Conservation (phyloP, 2,329 filamentous ascomycete species). For the Aspergillus sojae region DNA sequence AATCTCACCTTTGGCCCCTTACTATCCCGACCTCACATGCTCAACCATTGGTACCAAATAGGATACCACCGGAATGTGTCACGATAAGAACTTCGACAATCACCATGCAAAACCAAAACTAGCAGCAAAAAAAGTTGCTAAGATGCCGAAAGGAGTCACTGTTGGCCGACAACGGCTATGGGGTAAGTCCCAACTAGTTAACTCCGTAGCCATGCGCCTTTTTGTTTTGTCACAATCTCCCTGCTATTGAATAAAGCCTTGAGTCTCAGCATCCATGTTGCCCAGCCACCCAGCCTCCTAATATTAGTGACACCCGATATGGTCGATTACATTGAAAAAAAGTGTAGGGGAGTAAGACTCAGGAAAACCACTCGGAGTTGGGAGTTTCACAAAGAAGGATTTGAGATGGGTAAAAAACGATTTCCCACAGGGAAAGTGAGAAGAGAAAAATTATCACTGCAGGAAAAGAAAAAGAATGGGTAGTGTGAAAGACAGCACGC, state of each 20-base stretch:
- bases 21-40: conserved; percentile 1
- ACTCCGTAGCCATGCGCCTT: conserved; percentile 17
- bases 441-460: not conserved
- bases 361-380: not conserved
- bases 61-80: not conserved
- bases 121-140: not conserved
- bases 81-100: not conserved
- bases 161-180: conserved; percentile 5
- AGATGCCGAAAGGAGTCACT: not conserved
- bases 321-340: not conserved
- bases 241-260: conserved; percentile 8
- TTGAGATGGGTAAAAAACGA: not conserved
- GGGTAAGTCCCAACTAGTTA: conserved; percentile 8
- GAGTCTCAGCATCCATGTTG: conserved; percentile 14
- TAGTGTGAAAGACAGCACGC: not conserved
- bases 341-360: not conserved
- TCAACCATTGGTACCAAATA: not conserved
- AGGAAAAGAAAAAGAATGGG: not conserved
- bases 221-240: conserved; percentile 10
- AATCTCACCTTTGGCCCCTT: not conserved
- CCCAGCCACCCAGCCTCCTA: conserved; percentile 30
- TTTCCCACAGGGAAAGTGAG: not conserved
- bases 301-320: conserved; percentile 15
- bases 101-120: not conserved
- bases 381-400: not conserved